A percentile compares a stretch with the other conserved stretches of the same genome.
Conservation (phyloP, 2,329 filamentous ascomycete species). For the Penicillium sp. region DNA sequence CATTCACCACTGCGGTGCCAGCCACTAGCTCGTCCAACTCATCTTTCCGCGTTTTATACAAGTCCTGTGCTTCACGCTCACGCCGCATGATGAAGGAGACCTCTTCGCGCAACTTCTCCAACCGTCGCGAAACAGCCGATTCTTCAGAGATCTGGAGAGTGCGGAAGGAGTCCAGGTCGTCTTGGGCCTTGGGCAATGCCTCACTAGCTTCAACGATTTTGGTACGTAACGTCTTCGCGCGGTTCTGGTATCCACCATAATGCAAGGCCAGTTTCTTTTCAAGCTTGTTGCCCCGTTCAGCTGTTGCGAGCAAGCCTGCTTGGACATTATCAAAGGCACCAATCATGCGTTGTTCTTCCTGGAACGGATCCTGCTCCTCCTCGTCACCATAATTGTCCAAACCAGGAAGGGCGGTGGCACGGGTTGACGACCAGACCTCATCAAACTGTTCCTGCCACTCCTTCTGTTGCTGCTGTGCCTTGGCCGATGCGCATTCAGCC, state of each 20-base stretch:
- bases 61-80: constrained; percentile 86
- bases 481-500: constrained; percentile 59
- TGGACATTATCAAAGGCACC: constrained; percentile 74
- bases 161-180: constrained; percentile 70
- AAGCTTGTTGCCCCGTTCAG: constrained; percentile 77
- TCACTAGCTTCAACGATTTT: constrained; percentile 75
- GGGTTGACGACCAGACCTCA: constrained; percentile 52
- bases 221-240: constrained; percentile 72
- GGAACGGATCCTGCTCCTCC: constrained; percentile 64
- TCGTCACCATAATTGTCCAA: constrained; percentile 77
- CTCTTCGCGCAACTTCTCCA: constrained; percentile 76
- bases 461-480: constrained; percentile 51
- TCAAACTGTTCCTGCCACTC: constrained; percentile 49
- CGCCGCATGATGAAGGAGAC: constrained; percentile 74
- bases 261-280: constrained; percentile 91
- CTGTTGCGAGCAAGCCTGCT: constrained; percentile 67
- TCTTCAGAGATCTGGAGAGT: constrained; percentile 77
- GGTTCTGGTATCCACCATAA: constrained; percentile 85
- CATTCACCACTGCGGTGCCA: constrained; percentile 36
- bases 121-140: constrained; percentile 66
- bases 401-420: constrained; percentile 62
- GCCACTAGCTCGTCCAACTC: constrained; percentile 65
- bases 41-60: constrained; percentile 71
- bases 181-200: constrained; percentile 68
- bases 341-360: constrained; percentile 58